Evolutionary conservation across 306 rosid species (phyloP), one percentile per base, ranked within the genome.

Genomic region (Glycine tomentella): DNA sequence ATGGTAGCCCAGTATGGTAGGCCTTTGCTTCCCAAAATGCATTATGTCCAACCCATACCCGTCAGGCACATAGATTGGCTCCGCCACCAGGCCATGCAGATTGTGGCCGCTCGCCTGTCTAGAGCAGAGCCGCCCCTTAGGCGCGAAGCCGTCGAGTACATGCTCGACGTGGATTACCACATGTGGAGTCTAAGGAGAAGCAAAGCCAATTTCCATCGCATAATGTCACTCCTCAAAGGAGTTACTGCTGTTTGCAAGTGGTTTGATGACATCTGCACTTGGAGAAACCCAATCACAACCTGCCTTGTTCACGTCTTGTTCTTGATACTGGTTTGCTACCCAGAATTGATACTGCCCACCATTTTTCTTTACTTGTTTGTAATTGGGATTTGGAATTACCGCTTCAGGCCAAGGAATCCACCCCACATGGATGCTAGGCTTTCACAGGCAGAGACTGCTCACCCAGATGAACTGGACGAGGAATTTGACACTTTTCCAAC

Each of bases 11-110:
- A 92, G 40, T 96, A 96, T 82, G 87, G 97, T 1, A 89, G 53
- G 70, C 99, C 99, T 13, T 80, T 93, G 85, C 97, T 96, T 63
- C 99, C 99, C 1, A 96, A 92, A 84, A 96, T 96, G 95, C 99
- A 96, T 69, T 96, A 96, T 85, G 72, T 87, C 17, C 91, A 90
- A 4, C 99, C 99, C 9, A 91, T 96, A 49, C 79, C 94, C 3
- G 90, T 93, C 6, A 87, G 82, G 77, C 86, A 93, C 81, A 77
- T 88, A 0, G 98, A 96, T 63, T 86, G 86, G 94, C 97, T 96
- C 45, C 91, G 98, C 42, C 85, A 87, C 88, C 94, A 91, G 78
- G 99, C 99, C 16, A 88, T 87, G 93, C 94, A 89, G 82, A 96
- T 96, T 33, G 99, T 96, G 17, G 94, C 97, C 0, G 85, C 81